phyloP scores from a whole-genome alignment of 2,329 filamentous ascomycete genomes.

The Hirsutella minnesotensis region DNA sequence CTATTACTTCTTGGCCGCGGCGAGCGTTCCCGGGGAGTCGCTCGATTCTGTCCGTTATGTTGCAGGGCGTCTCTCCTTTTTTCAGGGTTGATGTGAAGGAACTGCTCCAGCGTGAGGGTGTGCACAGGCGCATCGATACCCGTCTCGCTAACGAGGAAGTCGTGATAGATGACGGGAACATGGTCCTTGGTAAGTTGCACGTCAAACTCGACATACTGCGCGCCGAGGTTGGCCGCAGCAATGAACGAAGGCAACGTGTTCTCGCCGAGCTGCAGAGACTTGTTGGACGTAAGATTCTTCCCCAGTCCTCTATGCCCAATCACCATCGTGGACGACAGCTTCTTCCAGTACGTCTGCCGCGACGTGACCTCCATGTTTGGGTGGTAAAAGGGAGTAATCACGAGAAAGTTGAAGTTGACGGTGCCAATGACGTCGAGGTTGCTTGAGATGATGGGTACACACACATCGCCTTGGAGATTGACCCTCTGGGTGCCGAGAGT shows the following conservation, averaged over 20 bases:
- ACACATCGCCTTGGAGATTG: constrained; percentile 83
- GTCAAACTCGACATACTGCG: constrained; percentile 65
- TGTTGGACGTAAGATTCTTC: constrained; percentile 76
- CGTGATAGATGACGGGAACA: constrained; percentile 96
- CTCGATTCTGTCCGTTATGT: not conserved
- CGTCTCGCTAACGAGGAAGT: constrained; percentile 95
- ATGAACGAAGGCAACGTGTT: constrained; percentile 96
- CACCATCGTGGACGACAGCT: constrained; percentile 75
- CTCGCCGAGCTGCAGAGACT: constrained; percentile 86
- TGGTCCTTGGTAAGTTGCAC: constrained; percentile 98
- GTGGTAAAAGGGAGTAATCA: constrained; percentile 90
- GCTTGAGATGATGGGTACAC: constrained; percentile 78
- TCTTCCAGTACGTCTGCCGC: constrained; percentile 93
- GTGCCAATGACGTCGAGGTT: constrained; percentile 84
- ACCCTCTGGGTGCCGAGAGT: constrained; percentile 77
- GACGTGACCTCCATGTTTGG: constrained; percentile 88
- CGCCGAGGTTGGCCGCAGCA: constrained; percentile 85
- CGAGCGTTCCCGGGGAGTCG: constrained; percentile 1
- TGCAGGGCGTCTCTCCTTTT: constrained; percentile 15
- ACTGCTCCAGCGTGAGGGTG: constrained; percentile 88
- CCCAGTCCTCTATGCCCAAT: constrained; percentile 66
- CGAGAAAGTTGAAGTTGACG: constrained; percentile 92
- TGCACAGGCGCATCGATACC: constrained; percentile 96
- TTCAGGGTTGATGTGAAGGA: constrained; percentile 70
- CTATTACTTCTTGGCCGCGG: constrained; percentile 22